Percentiles rank a stretch among this genome's conserved stretches.
phyloP scores from a whole-genome alignment of 2,329 filamentous ascomycete species.

The Xylariales sp. region DNA sequence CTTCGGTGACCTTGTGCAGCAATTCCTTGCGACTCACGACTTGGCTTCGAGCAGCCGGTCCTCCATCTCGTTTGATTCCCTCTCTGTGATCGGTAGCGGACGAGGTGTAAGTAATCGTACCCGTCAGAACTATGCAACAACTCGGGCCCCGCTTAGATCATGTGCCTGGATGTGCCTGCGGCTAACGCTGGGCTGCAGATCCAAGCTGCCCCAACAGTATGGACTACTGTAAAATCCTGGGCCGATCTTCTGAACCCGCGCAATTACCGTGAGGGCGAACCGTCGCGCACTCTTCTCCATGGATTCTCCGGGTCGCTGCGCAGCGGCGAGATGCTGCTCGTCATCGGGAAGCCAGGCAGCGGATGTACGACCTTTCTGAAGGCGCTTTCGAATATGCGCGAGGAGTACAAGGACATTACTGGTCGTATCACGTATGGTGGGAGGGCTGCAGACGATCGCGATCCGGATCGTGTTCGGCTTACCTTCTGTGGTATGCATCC shows the following conservation, averaged over 20 bases:
- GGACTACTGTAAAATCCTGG: constrained; percentile 29
- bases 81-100: constrained; percentile 19
- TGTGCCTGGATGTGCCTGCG: no score
- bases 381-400: constrained; percentile 38
- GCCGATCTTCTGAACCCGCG: constrained; percentile 27
- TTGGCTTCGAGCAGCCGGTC: constrained; percentile 19
- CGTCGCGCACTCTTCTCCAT: constrained; percentile 26
- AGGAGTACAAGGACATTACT: constrained; percentile 30
- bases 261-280: constrained; percentile 11
- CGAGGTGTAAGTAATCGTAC: constrained; percentile 13
- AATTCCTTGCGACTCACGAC: constrained; percentile 9
- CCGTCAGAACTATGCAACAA: no score
- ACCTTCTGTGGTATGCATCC: constrained; percentile 29
- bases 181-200: constrained; percentile 16
- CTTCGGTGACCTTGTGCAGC: constrained; percentile 2
- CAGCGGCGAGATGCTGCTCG: constrained; percentile 42
- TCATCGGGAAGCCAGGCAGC: constrained; percentile 42
- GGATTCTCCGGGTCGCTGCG: constrained; percentile 29
- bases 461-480: constrained; percentile 29
- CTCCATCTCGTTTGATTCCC: not conserved
- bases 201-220: constrained; percentile 30
- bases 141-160: no score
- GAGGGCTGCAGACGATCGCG: constrained; percentile 20
- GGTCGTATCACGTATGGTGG: constrained; percentile 36
- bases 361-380: constrained; percentile 46